Percentiles rank a stretch among this genome's conserved stretches.
phyloP scores from a whole-genome alignment of 2,329 filamentous ascomycete genomes.

The Graphilbum fragrans region DNA sequence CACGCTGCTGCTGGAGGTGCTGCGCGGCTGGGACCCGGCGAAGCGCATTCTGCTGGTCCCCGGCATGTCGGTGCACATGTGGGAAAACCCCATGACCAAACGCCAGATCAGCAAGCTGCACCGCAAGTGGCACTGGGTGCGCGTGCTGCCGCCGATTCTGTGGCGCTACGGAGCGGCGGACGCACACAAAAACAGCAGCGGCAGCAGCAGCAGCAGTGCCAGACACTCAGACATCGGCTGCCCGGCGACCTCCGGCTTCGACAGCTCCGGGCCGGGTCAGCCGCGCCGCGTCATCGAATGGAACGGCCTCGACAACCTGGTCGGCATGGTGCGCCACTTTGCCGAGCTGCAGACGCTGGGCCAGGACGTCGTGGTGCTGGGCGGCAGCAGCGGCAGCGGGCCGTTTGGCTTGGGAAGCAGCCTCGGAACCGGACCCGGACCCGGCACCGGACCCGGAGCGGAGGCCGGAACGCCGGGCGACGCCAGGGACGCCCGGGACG shows the following conservation, averaged over 20 bases:
- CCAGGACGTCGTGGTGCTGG: constrained; percentile 41
- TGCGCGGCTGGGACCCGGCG: constrained; percentile 76
- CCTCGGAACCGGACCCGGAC: neutral
- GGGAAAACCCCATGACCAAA: constrained; percentile 81
- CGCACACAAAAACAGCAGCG: neutral
- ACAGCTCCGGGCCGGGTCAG: constrained; percentile 8
- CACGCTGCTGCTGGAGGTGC: constrained; percentile 65
- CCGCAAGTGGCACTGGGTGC: constrained; percentile 77
- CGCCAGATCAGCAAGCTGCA: constrained; percentile 76
- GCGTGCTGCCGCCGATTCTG: constrained; percentile 66
- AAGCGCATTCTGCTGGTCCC: constrained; percentile 80
- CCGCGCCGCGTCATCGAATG: constrained; percentile 38
- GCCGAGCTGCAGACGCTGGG: constrained; percentile 64
- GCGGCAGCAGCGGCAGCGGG: neutral
- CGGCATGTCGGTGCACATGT: constrained; percentile 80
- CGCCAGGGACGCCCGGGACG: constrained; percentile 12
- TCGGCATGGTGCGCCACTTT: constrained; percentile 65
- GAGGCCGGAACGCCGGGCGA: neutral
- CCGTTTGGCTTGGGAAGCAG: neutral
- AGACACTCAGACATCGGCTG: neutral
- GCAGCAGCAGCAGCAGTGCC: constrained; percentile 22
- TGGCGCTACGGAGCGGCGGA: constrained; percentile 52
- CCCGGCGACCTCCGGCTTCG: neutral
- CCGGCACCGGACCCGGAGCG: constrained; percentile 8
- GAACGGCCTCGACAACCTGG: constrained; percentile 57